Base-by-base conservation (phyloP, 2,329 filamentous ascomycete species). In the Trichoderma gracile region DNA sequence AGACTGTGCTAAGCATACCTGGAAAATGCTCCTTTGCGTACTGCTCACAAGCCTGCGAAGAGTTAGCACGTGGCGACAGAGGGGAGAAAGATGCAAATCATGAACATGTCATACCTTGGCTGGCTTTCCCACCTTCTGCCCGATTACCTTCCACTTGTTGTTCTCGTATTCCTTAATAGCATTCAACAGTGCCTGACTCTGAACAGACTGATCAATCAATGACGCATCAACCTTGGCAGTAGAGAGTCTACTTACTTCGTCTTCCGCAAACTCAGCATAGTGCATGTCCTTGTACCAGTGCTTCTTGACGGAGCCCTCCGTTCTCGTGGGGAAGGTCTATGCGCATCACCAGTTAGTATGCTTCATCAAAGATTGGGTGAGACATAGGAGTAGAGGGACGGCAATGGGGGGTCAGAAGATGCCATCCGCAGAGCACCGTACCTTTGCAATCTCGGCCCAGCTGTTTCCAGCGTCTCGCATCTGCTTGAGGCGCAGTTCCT, bases 241-340 rank as follows among this genome's bases (percentile, higher is more conserved):
- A 27, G 69, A 71, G 27, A 21, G 4, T 1, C n/a, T 67, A 78
- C 81, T 76, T 84, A 96, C 92, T 87, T 97, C 95, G 74, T 98
- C 93, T 81, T 97, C 94, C 56, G 92, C 93, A 76, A 99, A 98
- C 75, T 98, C 95, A 69, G 95, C 95, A 76, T 98, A 98, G 76
- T 99, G 95, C 95, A 99, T 99, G 72, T 99, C 95, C 91, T 98
- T 98, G 79, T 99, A 98, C 94, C 95, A 99, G 77, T 99, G 95
- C 80, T 98, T 99, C 84, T 98, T 99, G 23, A 99, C 95, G 73
- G 93, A 97, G 8, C 95, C 95, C 79, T 99, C 95, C 47, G 95
- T 99, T 72, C 95, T 86, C 25, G 87, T 89, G 12, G 95, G 94
- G 75, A 99, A 99, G 2, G 91, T 93, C 91, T 96, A 45, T 68